These are phyloP conservation scores for Sugiyamaella japonica DNA, from an alignment of 1,139 yeast genomes.

Conservation along the genomic window DNA sequence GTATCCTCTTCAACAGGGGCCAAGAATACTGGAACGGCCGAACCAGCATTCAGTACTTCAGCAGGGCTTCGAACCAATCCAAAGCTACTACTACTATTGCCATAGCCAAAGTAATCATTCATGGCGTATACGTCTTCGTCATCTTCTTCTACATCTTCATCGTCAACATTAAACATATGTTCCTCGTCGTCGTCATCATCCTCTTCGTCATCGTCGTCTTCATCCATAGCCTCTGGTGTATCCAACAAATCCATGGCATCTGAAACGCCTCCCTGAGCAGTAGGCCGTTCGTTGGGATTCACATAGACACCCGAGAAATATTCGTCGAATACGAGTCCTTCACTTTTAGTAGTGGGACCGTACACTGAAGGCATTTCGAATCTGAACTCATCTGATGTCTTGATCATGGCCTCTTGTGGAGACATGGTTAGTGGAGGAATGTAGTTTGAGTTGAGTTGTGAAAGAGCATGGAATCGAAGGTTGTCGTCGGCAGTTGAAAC, in stretches of 20 bases:
- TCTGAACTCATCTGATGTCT: constrained; percentile 26
- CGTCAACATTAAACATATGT: constrained; percentile 30
- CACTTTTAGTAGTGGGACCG: neutral
- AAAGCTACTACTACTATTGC: neutral
- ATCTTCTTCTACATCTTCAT: constrained; percentile 30
- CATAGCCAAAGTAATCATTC: neutral
- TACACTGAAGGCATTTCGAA: constrained; percentile 14
- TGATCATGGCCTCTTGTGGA: constrained; percentile 29
- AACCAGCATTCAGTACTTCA: neutral
- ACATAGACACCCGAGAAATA: constrained; percentile 17
- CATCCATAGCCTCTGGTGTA: constrained; percentile 31
- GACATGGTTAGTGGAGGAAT: constrained; percentile 21
- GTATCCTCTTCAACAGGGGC: neutral
- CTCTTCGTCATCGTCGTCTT: constrained; percentile 37
- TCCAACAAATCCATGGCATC: constrained; percentile 15
- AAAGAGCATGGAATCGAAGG: constrained; percentile 17
- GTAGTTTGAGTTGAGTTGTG: constrained; percentile 13
- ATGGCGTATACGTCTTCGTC: constrained; percentile 25
- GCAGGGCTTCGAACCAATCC: neutral
- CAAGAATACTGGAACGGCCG: neutral
- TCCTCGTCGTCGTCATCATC: constrained; percentile 33
- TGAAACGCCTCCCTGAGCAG: constrained; percentile 9
- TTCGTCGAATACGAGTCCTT: constrained; percentile 13
- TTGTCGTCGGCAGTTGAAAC: neutral
- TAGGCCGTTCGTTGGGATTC: constrained; percentile 18